phyloP scores from a whole-genome alignment of 2,329 filamentous ascomycete species.

The Alternaria viburni region DNA sequence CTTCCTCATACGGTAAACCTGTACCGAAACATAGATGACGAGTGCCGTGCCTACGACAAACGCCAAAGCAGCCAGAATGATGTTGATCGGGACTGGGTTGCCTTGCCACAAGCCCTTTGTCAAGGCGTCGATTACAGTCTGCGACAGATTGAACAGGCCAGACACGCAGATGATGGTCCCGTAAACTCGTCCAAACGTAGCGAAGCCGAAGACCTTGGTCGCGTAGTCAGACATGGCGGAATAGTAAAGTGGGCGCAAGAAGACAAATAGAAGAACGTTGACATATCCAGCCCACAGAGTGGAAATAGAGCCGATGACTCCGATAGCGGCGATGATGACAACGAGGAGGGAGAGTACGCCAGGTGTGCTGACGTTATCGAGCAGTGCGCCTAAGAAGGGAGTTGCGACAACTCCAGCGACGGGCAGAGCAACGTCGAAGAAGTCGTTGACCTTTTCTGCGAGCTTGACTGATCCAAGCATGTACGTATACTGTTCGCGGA shows the following conservation, averaged over 20 bases:
- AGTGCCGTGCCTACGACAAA: slow-evolving; percentile 68
- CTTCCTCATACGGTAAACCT: slow-evolving; percentile 40
- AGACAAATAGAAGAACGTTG: slow-evolving; percentile 78
- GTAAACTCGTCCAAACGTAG: slow-evolving; percentile 89
- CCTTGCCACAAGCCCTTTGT: slow-evolving; percentile 74
- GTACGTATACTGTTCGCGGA: slow-evolving; percentile 78
- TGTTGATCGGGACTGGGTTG: slow-evolving; percentile 78
- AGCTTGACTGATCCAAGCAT: slow-evolving; percentile 67
- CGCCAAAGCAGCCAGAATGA: slow-evolving; percentile 67
- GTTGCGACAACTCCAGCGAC: slow-evolving; percentile 80
- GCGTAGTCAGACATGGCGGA: slow-evolving; percentile 87
- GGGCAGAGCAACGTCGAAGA: slow-evolving; percentile 84
- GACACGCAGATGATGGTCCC: slow-evolving; percentile 85
- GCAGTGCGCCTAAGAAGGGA: slow-evolving; percentile 79
- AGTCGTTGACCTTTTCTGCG: slow-evolving; percentile 74
- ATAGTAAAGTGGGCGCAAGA: slow-evolving; percentile 88
- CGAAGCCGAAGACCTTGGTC: slow-evolving; percentile 89
- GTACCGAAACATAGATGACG: slow-evolving; percentile 53
- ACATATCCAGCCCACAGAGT: slow-evolving; percentile 73
- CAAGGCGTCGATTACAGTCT: slow-evolving; percentile 77
- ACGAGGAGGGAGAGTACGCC: slow-evolving; percentile 75
- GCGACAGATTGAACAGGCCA: slow-evolving; percentile 80
- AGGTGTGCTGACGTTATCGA: slow-evolving; percentile 76
- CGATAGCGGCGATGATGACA: slow-evolving; percentile 71
- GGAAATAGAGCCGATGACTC: slow-evolving; percentile 74